A percentile compares a stretch with the other conserved stretches of the same genome.
Evolutionary conservation across 192 early-diverging fungal genomes (phyloP).

Genomic region (Pilaira anomala): DNA sequence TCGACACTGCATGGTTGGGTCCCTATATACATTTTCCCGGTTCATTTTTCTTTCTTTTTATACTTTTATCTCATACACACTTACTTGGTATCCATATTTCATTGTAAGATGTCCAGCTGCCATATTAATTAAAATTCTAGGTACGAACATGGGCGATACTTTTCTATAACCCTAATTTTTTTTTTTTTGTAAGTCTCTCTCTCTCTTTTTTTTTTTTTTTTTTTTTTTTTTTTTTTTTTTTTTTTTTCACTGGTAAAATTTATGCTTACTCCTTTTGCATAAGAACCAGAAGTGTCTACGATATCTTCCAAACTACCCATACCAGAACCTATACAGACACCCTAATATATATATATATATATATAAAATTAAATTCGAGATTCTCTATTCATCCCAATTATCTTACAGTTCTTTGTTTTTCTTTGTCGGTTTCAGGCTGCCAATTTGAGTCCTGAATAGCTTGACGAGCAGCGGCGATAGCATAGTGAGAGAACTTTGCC

Average conservation of each 20-base stretch:
- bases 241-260: not conserved
- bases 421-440: constrained; percentile 49
- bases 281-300: constrained; percentile 49
- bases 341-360: constrained; percentile 40
- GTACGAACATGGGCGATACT: constrained; percentile 89
- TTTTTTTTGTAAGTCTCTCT: no score
- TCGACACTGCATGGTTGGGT: constrained; percentile 89
- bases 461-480: constrained; percentile 75
- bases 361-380: constrained; percentile 10
- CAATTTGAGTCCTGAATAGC: constrained; percentile 84
- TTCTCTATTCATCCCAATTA: not conserved
- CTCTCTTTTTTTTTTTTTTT: constrained; percentile 16
- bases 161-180: constrained; percentile 63
- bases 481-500: constrained; percentile 86
- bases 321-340: constrained; percentile 93
- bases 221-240: not conserved
- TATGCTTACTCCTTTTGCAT: constrained; percentile 48
- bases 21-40: constrained; percentile 48
- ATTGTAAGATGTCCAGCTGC: constrained; percentile 92
- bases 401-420: constrained; percentile 63
- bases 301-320: constrained; percentile 92
- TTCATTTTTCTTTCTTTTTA: not conserved
- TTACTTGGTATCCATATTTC: constrained; percentile 72
- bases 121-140: constrained; percentile 90
- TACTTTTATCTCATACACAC: no score